Evolutionary conservation across 2,329 filamentous ascomycete genomes (phyloP).

Genomic region (Gnomoniopsis smithogilvyi): DNA sequence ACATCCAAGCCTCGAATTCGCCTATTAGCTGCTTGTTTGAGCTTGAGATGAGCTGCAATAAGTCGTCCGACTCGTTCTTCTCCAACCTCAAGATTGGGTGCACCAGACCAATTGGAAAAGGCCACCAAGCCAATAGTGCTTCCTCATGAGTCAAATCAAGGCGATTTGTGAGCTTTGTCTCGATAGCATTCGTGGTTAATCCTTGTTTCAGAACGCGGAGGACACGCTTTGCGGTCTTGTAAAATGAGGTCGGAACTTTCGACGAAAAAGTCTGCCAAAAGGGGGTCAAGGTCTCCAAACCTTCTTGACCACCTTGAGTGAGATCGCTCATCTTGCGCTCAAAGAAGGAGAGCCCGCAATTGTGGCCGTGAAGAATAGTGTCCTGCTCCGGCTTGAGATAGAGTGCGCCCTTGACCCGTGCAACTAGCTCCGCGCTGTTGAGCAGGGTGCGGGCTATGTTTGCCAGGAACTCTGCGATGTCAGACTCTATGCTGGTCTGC

Average conservation of each 20-base stretch:
- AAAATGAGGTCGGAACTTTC: background rate
- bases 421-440: background rate
- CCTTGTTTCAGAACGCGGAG: background rate
- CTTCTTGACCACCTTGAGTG: background rate
- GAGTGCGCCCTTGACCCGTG: background rate
- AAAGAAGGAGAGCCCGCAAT: background rate
- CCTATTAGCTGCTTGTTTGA: no score
- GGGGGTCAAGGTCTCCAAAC: no score
- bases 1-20: no score
- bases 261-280: background rate
- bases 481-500: no score
- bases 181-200: no score
- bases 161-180: background rate
- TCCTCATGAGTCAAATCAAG: no score
- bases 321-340: background rate
- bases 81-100: no score
- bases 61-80: no score
- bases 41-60: no score
- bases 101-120: no score
- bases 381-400: conserved; percentile 5
- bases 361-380: background rate
- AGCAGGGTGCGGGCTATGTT: background rate
- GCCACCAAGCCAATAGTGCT: no score
- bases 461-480: background rate
- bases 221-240: background rate